Percentiles rank a stretch among this genome's conserved stretches.
phyloP scores from a whole-genome alignment of 2,329 filamentous ascomycete species.

The Xylaria sp. region DNA sequence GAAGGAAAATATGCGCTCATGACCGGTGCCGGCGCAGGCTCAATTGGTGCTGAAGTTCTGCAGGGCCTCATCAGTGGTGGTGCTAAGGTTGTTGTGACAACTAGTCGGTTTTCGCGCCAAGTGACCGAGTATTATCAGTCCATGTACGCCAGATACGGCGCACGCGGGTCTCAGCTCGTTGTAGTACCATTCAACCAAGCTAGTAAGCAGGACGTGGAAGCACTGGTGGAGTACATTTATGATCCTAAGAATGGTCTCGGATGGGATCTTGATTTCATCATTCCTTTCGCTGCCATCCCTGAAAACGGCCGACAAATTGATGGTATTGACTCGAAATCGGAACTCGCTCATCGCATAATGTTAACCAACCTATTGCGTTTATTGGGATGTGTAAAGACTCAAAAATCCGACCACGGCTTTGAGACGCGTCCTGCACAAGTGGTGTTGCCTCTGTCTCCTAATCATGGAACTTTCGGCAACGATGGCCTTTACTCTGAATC shows the following conservation, averaged over 20 bases:
- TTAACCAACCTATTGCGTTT: conserved; percentile 95
- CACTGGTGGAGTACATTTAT: conserved; percentile 95
- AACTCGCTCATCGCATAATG: conserved; percentile 99
- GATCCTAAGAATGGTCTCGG: conserved; percentile 95
- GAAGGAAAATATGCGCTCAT: conserved; percentile 96
- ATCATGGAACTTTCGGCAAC: conserved; percentile 98
- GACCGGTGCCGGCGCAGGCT: conserved; percentile 97
- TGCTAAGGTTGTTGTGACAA: conserved; percentile 96
- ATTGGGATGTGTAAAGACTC: conserved; percentile 87
- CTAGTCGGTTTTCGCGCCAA: conserved; percentile 93
- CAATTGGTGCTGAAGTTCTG: conserved; percentile 95
- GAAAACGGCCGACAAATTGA: conserved; percentile 99
- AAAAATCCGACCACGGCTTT: conserved; percentile 88
- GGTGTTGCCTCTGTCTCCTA: conserved; percentile 93
- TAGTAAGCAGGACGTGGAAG: conserved; percentile 97
- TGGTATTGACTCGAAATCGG: conserved; percentile 94
- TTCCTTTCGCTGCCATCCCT: conserved; percentile 97
- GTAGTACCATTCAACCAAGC: conserved; percentile 99
- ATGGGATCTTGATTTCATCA: conserved; percentile 96
- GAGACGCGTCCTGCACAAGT: conserved; percentile 97
- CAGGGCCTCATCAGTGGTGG: conserved; percentile 97
- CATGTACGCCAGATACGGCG: conserved; percentile 96
- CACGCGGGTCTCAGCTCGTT: conserved; percentile 93
- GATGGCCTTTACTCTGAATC: conserved; percentile 99
- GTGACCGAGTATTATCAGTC: conserved; percentile 99